A percentile compares a stretch with the other conserved stretches of the same genome.
phyloP scores from a whole-genome alignment of 1,284 basidiomycete species.

The Anthracocystis walkeri region DNA sequence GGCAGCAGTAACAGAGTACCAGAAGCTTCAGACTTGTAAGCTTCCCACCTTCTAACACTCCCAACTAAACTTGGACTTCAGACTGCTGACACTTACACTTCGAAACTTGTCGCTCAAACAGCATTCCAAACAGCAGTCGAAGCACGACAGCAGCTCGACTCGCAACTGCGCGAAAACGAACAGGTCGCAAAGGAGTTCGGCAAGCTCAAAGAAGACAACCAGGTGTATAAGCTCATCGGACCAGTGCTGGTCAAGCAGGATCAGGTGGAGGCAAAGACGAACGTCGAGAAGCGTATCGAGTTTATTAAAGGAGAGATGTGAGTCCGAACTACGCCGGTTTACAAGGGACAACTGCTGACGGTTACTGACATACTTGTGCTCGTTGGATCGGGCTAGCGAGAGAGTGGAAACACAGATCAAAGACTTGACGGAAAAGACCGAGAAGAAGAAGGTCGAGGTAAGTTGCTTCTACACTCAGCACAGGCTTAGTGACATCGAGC shows the following conservation, averaged over 20 bases:
- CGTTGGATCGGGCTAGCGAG: constrained; percentile 17
- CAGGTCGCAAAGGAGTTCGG: constrained; percentile 92
- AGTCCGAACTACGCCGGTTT: too few relatives aligned
- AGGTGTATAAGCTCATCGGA: constrained; percentile 91
- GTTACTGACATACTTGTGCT: neutral
- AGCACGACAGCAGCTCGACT: constrained; percentile 60
- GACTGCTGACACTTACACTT: neutral
- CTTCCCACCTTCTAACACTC: too few relatives aligned
- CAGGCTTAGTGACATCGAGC: neutral
- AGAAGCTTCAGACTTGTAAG: constrained; percentile 55
- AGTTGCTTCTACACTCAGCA: constrained; percentile 1
- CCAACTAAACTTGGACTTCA: neutral
- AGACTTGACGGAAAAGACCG: constrained; percentile 50
- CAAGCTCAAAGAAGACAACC: constrained; percentile 80
- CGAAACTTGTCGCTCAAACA: neutral
- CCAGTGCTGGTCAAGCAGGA: constrained; percentile 93
- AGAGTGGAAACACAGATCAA: constrained; percentile 55
- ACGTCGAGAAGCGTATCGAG: constrained; percentile 90
- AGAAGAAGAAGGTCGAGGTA: constrained; percentile 60
- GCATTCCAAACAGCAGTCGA: constrained; percentile 60
- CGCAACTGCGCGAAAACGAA: constrained; percentile 91
- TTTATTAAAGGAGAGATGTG: constrained; percentile 92
- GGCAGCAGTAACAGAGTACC: constrained; percentile 44
- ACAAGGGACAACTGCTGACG: too few relatives aligned
- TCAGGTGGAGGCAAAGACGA: constrained; percentile 84